Evolutionary conservation across 2,329 filamentous ascomycete genomes (phyloP).

Genomic region (Scopulariopsis brevicaulis): DNA sequence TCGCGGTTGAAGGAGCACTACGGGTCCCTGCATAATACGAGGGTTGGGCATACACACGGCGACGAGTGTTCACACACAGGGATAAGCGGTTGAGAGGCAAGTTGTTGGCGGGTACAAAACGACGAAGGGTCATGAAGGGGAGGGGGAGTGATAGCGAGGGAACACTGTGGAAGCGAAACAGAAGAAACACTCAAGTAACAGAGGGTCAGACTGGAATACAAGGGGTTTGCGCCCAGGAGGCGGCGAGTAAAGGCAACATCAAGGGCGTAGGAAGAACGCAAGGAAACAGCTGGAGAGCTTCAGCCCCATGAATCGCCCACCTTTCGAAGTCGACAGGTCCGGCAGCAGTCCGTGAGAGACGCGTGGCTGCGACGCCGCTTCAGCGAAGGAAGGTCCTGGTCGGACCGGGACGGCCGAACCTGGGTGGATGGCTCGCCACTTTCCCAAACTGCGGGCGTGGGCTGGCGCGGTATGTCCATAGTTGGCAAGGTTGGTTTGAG

Average conservation of each 20-base stretch:
- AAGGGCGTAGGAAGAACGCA: background rate
- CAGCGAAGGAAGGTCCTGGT: slow-evolving; percentile 10
- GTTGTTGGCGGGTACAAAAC: background rate
- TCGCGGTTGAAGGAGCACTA: background rate
- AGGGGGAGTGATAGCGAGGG: background rate
- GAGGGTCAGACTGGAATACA: too few species aligned
- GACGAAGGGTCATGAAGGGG: background rate
- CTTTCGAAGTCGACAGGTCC: slow-evolving; percentile 25
- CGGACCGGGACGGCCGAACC: background rate
- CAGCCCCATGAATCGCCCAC: slow-evolving; percentile 9
- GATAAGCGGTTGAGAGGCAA: background rate
- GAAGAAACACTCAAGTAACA: background rate
- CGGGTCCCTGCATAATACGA: background rate
- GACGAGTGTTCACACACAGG: background rate
- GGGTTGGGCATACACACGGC: background rate
- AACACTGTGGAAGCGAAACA: background rate
- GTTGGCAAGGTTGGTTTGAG: background rate
- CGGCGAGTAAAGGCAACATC: background rate
- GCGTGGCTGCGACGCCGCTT: slow-evolving; percentile 20
- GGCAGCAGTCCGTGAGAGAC: slow-evolving; percentile 19
- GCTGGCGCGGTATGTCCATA: background rate
- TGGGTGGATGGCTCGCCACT: background rate
- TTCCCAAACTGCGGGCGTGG: background rate
- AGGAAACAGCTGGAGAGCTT: background rate
- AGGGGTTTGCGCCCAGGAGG: background rate